Evolutionary conservation across 805 yeast genomes (phyloP), one percentile per base, ranked within the genome.

Genomic region (Candida alai): DNA sequence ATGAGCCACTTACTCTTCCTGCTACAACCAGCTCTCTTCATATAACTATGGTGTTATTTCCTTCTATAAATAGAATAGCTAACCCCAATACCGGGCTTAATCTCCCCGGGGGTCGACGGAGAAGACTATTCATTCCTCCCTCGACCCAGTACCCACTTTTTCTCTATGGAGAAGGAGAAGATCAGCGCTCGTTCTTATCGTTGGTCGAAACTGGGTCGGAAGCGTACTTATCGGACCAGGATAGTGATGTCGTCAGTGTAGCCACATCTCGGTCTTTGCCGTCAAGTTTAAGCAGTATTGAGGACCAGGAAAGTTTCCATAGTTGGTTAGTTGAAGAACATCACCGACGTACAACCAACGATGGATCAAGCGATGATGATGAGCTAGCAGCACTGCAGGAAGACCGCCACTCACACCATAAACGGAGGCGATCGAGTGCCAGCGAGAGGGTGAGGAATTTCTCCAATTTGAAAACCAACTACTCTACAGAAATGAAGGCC

Each of bases 321-420:
- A 56, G 62, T 32, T 67, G 73, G 73, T 46, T 67, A 15, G 38
- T 62, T 6, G 72, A 65, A 41, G 71, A 65, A 41, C 68, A 58
- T 40, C 70, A 61, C 34, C 42, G 71, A 20, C 40, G 66, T 20
- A 59, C 60, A 35, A 42, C 50, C n/a, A 16, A 31, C 19, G 34
- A 28, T 20, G n/a, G n/a, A n/a, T 34, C 39, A 22, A 36, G 28
- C 37, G 46, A 27, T 38, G 45, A 27, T 28, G 35, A 22, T 9
- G 35, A 31, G n/a, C 23, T 5, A 19, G 33, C 32, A 24, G 30
- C 26, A 9, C 24, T 21, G 23, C 26, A 30, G 16, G 6, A 21
- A 15, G 14, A 19, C 21, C 20, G 32, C 38, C n/a, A 14, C 30
- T 24, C 30, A 10, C 31, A 33, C 23, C 32, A 24, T 21, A 20